Evolutionary conservation across 257 asterid species (phyloP), one percentile per base, ranked within the genome.

Genomic region (Coffea canephora): DNA sequence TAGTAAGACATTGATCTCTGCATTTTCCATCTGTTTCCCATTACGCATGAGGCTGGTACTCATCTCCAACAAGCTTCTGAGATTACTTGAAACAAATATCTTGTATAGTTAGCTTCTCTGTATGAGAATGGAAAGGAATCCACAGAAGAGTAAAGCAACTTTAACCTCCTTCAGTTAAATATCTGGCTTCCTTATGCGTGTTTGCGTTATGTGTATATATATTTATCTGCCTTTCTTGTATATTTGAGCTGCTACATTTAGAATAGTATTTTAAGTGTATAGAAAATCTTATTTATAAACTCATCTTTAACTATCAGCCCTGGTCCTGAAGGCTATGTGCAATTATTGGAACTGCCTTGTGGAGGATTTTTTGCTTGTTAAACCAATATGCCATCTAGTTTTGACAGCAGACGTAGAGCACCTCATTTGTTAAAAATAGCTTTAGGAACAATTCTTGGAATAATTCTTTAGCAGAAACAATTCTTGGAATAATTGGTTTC

Each of bases 21-120:
- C 61, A 50, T 76, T 31, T 31, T 50, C 71, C 52, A 59, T 72
- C 27, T 43, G 70, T 65, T 59, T 59, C 27, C 31, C 6, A 59
- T 59, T 65, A 15, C 43, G 13, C 3, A 65, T 41, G n/a, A 75
- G 54, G 54, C 55, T 77, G 67, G 62, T 71, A 39, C 3, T 39
- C 43, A 49, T 12, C 67, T 43, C 23, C 55, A 71, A 48, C 54
- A 59, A 21, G 75, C 49, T 75, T 82, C 15, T 72, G 49, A 72
- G 70, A 74, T 36, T 57, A 78, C 69, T 57, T 50, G 80, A 76
- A 74, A 36, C 85, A 85, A 64, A 71, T 79, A 84, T 77, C 77
- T 69, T 82, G 81, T 82, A 74, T 55, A 75, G 76, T 68, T 43
- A 59, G 90, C 93, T 82, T 89, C 92, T 91, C 91, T 83, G 89